Conservation (phyloP, 225 moss, liverwort and hornwort species). For the Marchantia polymorpha region DNA sequence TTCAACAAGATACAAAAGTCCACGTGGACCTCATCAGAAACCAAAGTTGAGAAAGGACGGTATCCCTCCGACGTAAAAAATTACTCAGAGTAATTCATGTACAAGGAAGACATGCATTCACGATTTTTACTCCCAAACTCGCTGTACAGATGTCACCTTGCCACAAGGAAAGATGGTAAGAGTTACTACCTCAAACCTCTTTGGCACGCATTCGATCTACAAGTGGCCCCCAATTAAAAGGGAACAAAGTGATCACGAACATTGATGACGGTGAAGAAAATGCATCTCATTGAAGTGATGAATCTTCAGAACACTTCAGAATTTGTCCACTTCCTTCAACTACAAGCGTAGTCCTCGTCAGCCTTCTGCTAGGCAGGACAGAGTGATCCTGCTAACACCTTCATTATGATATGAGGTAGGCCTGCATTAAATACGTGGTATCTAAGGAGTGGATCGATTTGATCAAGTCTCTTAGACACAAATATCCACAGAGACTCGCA, state of each 20-base stretch:
- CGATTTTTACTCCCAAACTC: background rate
- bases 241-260: background rate
- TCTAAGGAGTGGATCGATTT: background rate
- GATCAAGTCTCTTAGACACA: background rate
- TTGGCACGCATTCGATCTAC: background rate
- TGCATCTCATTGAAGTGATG: background rate
- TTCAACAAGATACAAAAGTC: background rate
- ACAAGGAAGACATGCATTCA: background rate
- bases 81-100: background rate
- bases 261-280: background rate
- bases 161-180: background rate
- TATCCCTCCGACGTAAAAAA: background rate
- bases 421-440: background rate
- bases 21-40: background rate
- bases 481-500: background rate
- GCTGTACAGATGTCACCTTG: background rate
- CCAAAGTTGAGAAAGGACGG: background rate
- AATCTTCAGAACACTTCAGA: background rate
- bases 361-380: background rate
- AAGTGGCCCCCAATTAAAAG: background rate
- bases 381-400: background rate
- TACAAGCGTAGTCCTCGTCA: background rate
- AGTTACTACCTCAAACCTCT: background rate
- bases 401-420: background rate
- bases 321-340: background rate